Conservation (phyloP, 2,329 filamentous ascomycete genomes). For the Rugonectria rugulosa region DNA sequence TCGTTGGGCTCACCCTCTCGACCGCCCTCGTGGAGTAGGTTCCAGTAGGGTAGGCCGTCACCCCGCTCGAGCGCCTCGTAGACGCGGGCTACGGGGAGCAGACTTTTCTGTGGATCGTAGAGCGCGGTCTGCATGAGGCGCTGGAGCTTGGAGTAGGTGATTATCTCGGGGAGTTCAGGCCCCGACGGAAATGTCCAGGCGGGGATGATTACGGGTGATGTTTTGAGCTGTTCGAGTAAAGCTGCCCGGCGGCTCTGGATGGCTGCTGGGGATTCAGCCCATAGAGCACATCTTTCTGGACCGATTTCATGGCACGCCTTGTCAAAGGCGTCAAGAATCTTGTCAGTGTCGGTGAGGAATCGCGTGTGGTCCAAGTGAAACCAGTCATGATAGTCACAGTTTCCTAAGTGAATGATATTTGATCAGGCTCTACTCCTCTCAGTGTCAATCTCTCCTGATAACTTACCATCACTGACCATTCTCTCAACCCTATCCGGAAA, state of each 20-base stretch:
- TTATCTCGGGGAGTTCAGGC: slow-evolving; percentile 54
- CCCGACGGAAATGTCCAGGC: slow-evolving; percentile 36
- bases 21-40: slow-evolving; percentile 35
- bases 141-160: slow-evolving; percentile 59
- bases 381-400: slow-evolving; percentile 64
- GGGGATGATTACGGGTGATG: slow-evolving; percentile 53
- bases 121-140: slow-evolving; percentile 51
- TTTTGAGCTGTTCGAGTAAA: slow-evolving; percentile 52
- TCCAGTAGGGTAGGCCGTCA: slow-evolving; percentile 54
- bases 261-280: slow-evolving; percentile 44
- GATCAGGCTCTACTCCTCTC: too few species aligned
- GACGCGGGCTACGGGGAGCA: slow-evolving; percentile 51
- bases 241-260: slow-evolving; percentile 49
- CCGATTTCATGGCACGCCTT: slow-evolving; percentile 61
- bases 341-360: slow-evolving; percentile 62
- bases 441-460: rapidly evolving
- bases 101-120: slow-evolving; percentile 54
- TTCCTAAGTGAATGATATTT: slow-evolving; percentile 44
- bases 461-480: slow-evolving; percentile 58
- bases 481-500: slow-evolving; percentile 59
- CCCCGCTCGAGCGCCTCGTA: slow-evolving; percentile 53
- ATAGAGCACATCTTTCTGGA: slow-evolving; percentile 55
- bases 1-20: slow-evolving; percentile 21
- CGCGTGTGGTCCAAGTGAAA: slow-evolving; percentile 53
- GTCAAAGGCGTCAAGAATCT: slow-evolving; percentile 61